Conservation (phyloP, 1,284 basidiomycete genomes). For the Amylostereum areolatum region DNA sequence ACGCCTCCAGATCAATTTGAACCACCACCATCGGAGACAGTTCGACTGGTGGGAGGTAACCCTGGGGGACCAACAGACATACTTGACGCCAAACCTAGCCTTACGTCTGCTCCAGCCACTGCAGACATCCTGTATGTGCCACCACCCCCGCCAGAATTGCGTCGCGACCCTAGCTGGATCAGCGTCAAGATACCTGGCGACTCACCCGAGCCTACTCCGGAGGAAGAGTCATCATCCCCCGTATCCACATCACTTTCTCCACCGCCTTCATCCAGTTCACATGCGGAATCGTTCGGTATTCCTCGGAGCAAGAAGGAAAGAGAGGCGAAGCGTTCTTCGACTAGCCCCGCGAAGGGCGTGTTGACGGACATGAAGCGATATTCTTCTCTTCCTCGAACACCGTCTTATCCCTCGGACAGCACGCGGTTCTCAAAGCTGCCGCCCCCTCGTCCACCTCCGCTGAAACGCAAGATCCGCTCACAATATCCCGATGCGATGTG, state of each 20-base stretch:
- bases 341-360: constrained; percentile 17
- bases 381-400: constrained; percentile 52
- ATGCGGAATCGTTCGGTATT: background rate
- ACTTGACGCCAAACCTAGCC: background rate
- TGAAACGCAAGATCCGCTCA: constrained; percentile 34
- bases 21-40: constrained; percentile 1
- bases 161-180: constrained; percentile 26
- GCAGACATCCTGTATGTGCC: background rate
- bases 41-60: constrained; percentile 1
- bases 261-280: background rate
- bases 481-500: constrained; percentile 70
- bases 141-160: constrained; percentile 16
- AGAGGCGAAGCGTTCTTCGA: constrained; percentile 7
- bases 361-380: constrained; percentile 45
- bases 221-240: background rate
- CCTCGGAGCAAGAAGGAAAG: constrained; percentile 6
- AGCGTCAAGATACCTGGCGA: constrained; percentile 16
- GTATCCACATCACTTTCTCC: background rate
- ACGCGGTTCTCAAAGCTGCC: constrained; percentile 32
- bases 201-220: background rate
- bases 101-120: too few relatives aligned
- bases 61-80: constrained; percentile 3
- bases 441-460: constrained; percentile 29
- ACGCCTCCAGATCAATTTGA: constrained; percentile 17
- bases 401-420: constrained; percentile 32